A percentile compares a stretch with the other conserved stretches of the same genome.
phyloP scores from a whole-genome alignment of 169 alveolate species.

The Eimeria zaria region DNA sequence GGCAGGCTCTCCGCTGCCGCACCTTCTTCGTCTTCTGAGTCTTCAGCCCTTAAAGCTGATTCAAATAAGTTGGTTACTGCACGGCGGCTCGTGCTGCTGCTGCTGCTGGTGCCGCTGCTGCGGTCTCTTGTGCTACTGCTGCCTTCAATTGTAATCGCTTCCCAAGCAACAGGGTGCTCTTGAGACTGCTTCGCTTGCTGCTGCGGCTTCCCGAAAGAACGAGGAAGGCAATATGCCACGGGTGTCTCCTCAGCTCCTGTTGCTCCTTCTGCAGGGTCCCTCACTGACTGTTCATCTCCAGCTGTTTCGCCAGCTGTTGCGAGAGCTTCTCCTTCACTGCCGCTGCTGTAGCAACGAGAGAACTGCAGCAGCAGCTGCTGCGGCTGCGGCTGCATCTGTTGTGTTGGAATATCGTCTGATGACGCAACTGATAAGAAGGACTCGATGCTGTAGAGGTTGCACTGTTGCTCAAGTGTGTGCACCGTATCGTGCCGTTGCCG shows the following conservation, averaged over 20 bases:
- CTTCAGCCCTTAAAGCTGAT: slow-evolving; percentile 27
- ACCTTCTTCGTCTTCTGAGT: background rate
- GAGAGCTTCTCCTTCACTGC: background rate
- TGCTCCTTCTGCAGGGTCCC: background rate
- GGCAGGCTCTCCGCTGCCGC: background rate
- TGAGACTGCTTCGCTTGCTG: background rate
- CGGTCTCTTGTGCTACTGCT: slow-evolving; percentile 53
- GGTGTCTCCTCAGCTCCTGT: background rate
- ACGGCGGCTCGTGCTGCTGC: slow-evolving; percentile 28
- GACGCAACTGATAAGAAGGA: slow-evolving; percentile 19
- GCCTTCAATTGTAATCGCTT: background rate
- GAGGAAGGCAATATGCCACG: background rate
- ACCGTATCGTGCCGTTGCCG: background rate
- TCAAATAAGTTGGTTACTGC: slow-evolving; percentile 13
- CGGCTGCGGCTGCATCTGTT: slow-evolving; percentile 37
- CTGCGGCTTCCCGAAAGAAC: slow-evolving; percentile 6
- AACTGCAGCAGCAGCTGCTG: slow-evolving; percentile 15
- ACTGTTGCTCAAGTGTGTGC: background rate
- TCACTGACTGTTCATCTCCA: background rate
- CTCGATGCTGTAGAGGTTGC: background rate
- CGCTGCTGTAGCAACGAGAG: slow-evolving; percentile 40
- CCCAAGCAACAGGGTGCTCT: background rate
- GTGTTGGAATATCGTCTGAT: background rate
- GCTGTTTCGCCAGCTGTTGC: slow-evolving; percentile 4
- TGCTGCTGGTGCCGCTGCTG: slow-evolving; percentile 54